Base-by-base conservation (phyloP, 495 filamentous ascomycete species). In the Neurospora terricola region DNA sequence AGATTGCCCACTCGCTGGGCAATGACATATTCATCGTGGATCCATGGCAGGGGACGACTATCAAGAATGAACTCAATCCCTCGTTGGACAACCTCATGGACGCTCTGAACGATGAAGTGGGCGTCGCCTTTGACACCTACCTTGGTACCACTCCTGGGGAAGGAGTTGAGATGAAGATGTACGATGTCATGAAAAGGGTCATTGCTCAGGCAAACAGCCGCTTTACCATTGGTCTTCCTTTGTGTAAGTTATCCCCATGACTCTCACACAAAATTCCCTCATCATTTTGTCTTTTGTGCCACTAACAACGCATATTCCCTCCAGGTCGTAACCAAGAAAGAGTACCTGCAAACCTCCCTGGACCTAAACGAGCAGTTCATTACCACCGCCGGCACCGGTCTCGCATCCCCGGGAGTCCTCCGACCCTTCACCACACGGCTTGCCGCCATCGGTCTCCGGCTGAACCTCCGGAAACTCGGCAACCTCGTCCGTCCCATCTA, bases 191-290 rank as follows among this genome's bases (percentile, higher is more conserved):
- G 38, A 72, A 78, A 68, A 71, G 74, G 69, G 74, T 84, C 23
- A 77, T 85, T 9, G 77, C 78, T 1, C 79, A 78, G 23, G 77
- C 75, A 5, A 72, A 80, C 10, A 83, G 79, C 71, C 79, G 83
- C 12, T 82, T 83, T 73, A 81, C 82, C 18, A 75, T 85, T 34
- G 84, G 83, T 18, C 36, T 38, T 18, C 39, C 69, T 16, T 27
- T 40, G 36, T 37, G 39, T 27, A 16, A 16, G 2, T 54, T 77
- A n/a, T 45, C 79, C 81, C 38, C 12, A 39, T 39, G 11, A 14
- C 4, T 14, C 38, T 39, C 11, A 14, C 38, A 39, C 4, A 5
- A 39, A 39, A 39, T 39, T 14, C 12, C 11, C 38, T 16, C 39
- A 40, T 6, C 14, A 3, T 72, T 85, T 6, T 83, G 82, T 82